Evolutionary conservation across 2,329 filamentous ascomycete genomes (phyloP), one percentile per base, ranked within the genome.

Genomic region (Orbilia ellipsospora): DNA sequence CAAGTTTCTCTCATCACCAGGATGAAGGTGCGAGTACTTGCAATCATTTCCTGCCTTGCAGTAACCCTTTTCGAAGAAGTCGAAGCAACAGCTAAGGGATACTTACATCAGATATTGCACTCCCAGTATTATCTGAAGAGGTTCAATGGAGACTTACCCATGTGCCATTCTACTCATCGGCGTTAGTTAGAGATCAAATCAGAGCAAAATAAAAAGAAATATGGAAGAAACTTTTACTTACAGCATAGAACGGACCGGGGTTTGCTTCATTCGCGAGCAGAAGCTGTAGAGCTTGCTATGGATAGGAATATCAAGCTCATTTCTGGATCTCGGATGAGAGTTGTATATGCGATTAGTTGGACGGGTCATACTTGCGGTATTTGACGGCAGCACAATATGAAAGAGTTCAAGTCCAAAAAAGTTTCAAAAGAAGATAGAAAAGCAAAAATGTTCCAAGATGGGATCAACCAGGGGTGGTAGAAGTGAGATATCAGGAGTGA

Each of bases 11-110:
- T 69, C 72, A 20, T 75, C 72, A 26, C 72, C 72, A 0, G 72
- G 72, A 8, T 42, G 55, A 0, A 75, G 23, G 36, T 75, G 72
- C 13, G 72, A 75, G 42, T 75, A 75, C n/a, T 75, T 75, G 72
- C 72, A 75, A 18, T 75, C 72, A 57, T 75, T 65, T 13, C 72
- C 72, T 7, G 72, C 64, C 28, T 60, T 75, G 54, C 72, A 75
- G 42, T 48, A 54, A 1, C 64, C 64, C 31, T 75, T 75, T 31
- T 75, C 72, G 54, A 75, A 75, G 48, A 40, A 69, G 16, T 75
- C 72, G 51, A 75, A 75, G 52, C 72, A 75, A 23, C 72, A 75
- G 8, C 72, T 75, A 31, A 42, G n/a, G 13, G 16, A 64, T 45
- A 63, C 28, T 31, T 48, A 59, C 12, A 44, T 72, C 64, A 72